Conservation (phyloP, 805 yeast genomes). For the Pichia kluyveri region DNA sequence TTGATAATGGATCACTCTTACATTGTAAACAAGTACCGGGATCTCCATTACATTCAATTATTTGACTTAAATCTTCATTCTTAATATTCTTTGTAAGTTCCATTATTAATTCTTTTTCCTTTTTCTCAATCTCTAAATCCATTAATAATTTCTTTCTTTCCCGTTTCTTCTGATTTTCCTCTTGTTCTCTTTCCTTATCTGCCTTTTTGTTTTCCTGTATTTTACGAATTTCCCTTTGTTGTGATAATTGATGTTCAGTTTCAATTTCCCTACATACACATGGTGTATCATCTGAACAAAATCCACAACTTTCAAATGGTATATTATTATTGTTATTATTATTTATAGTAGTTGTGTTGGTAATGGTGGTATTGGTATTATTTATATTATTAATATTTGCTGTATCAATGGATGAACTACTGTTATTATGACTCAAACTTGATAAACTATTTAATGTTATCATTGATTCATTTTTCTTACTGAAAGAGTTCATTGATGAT, state of each 20-base stretch:
- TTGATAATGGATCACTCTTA: conserved; percentile 79
- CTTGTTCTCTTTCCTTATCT: conserved; percentile 11
- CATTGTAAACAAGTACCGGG: conserved; percentile 86
- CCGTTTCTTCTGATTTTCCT: conserved; percentile 3
- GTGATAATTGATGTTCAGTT: conserved; percentile 20
- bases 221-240: not conserved
- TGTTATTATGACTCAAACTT: too few relatives aligned
- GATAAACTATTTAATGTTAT: too few relatives aligned
- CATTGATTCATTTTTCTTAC: not conserved
- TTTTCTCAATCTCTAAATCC: conserved; percentile 9
- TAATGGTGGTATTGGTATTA: not conserved
- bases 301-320: conserved; percentile 71
- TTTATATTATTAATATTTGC: not conserved
- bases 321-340: conserved; percentile 12
- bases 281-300: conserved; percentile 85
- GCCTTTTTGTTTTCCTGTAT: not conserved
- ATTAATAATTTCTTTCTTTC: conserved; percentile 5
- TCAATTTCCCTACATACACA: conserved; percentile 85
- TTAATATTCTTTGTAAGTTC: conserved; percentile 6
- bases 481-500: not conserved
- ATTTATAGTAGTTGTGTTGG: too few relatives aligned
- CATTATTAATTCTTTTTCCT: conserved; percentile 8
- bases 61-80: conserved; percentile 13
- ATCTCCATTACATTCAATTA: conserved; percentile 64
- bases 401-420: too few relatives aligned